Evolutionary conservation across 495 filamentous ascomycete genomes (phyloP), one percentile per base, ranked within the genome.

Genomic region (Neurospora intermedia): DNA sequence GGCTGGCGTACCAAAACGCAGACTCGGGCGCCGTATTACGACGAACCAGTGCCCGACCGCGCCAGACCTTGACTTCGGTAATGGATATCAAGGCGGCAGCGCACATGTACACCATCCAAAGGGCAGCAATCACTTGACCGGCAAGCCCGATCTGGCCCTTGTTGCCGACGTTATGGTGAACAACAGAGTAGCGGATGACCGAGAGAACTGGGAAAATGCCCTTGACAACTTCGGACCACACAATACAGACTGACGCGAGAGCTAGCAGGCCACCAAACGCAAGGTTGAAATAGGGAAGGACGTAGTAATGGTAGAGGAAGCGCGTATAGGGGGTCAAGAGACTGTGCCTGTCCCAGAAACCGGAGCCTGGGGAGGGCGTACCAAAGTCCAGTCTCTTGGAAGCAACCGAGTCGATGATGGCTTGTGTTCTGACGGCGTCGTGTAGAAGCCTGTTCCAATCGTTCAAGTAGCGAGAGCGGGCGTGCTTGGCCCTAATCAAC

Each of bases 31-130:
- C 95, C 0, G 96, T 99, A 75, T 94, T 94, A 72, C 96, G 90
- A 69, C 88, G 90, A 48, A 98, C 95, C 18, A 99, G 85, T 2
- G 95, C 95, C 35, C 96, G 89, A 69, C 95, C 94, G 70, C 96
- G 91, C 96, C 96, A 99, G 40, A 97, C 92, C 77, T 95, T 95
- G 77, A 95, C 93, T 76, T 95, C 92, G 48, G 89, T 91, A 75
- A 99, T 88, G 43, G 93, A 93, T 72, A 89, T 91, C 59, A 98
- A 88, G 8, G 95, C 93, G 43, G 92, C 92, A 48, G 90, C 85
- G 73, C 83, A 86, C 95, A 98, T 98, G 84, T 98, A 99, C 38
- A 94, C 81, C 76, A 99, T 90, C 96, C 96, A 99, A 41, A 89
- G 83, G 11, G 93, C 91, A 11, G 95, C 91, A 69, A 92, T 92